phyloP scores from a whole-genome alignment of 2,329 filamentous ascomycete genomes.

The Penicillium sp. region DNA sequence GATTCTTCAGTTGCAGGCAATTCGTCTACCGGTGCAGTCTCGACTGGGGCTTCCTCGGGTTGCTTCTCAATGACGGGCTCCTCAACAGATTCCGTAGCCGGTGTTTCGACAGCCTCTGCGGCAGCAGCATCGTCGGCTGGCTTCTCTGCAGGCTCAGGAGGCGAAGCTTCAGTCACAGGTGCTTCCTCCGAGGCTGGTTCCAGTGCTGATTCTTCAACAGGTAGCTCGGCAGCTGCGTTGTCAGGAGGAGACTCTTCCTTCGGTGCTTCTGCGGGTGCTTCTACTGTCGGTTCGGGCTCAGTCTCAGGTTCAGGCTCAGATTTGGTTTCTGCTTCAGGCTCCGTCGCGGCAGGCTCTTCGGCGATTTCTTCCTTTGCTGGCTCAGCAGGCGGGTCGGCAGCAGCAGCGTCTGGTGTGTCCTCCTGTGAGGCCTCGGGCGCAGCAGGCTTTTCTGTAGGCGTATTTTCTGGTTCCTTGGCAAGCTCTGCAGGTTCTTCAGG shows the following conservation, averaged over 20 bases:
- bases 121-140: slow-evolving; percentile 4
- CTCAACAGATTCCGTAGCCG: neutral
- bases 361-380: slow-evolving; percentile 5
- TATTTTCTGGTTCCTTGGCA: slow-evolving; percentile 4
- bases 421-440: slow-evolving; percentile 9
- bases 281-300: slow-evolving; percentile 9
- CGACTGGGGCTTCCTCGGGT: slow-evolving; percentile 25
- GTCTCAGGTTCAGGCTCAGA: slow-evolving; percentile 5
- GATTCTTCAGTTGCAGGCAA: slow-evolving; percentile 15
- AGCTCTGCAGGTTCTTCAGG: slow-evolving; percentile 24
- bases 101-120: neutral
- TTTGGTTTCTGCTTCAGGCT: slow-evolving; percentile 7
- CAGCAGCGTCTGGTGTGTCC: slow-evolving; percentile 1
- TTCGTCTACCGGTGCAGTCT: slow-evolving; percentile 13
- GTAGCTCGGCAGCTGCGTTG: slow-evolving; percentile 3
- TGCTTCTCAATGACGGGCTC: slow-evolving; percentile 20
- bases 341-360: slow-evolving; percentile 3
- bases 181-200: slow-evolving; percentile 9
- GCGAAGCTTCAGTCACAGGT: slow-evolving; percentile 10
- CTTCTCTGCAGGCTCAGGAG: slow-evolving; percentile 22
- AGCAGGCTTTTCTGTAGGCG: slow-evolving; percentile 12
- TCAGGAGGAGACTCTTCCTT: neutral
- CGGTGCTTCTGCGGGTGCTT: slow-evolving; percentile 7
- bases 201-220: slow-evolving; percentile 19
- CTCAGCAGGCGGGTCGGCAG: neutral